phyloP scores from a whole-genome alignment of 78 protist genomes.

The Emiliania huxleyi region DNA sequence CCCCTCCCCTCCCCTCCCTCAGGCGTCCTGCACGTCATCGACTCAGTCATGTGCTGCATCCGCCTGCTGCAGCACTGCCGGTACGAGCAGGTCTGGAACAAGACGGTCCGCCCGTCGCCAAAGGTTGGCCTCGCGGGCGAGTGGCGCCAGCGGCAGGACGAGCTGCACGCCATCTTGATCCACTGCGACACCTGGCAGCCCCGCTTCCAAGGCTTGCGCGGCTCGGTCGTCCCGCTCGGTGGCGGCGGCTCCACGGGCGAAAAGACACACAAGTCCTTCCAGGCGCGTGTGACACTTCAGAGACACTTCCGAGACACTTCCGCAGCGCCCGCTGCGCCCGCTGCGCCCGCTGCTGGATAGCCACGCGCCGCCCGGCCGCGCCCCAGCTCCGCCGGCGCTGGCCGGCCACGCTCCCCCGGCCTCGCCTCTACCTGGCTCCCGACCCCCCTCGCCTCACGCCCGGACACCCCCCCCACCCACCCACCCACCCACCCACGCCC shows the following conservation, averaged over 20 bases:
- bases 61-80: constrained; percentile 2
- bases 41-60: constrained; percentile 1
- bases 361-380: too few species aligned
- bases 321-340: too few species aligned
- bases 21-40: not conserved
- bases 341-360: too few species aligned
- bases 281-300: too few species aligned
- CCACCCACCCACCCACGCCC: too few species aligned
- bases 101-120: not conserved
- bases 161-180: not conserved
- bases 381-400: too few species aligned
- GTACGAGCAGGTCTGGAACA: constrained; percentile 27
- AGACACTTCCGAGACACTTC: too few species aligned
- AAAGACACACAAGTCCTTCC: not conserved
- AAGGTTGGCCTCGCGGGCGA: not conserved
- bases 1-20: too few species aligned
- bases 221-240: not conserved
- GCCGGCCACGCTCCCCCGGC: too few species aligned
- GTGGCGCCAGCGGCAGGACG: not conserved
- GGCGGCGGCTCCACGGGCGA: not conserved
- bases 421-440: too few species aligned
- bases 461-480: too few species aligned
- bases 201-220: not conserved
- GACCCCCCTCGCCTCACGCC: too few species aligned
- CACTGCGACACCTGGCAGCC: constrained; percentile 18